Conservation (phyloP, 2,329 filamentous ascomycete species). For the Sporothrix pallida region DNA sequence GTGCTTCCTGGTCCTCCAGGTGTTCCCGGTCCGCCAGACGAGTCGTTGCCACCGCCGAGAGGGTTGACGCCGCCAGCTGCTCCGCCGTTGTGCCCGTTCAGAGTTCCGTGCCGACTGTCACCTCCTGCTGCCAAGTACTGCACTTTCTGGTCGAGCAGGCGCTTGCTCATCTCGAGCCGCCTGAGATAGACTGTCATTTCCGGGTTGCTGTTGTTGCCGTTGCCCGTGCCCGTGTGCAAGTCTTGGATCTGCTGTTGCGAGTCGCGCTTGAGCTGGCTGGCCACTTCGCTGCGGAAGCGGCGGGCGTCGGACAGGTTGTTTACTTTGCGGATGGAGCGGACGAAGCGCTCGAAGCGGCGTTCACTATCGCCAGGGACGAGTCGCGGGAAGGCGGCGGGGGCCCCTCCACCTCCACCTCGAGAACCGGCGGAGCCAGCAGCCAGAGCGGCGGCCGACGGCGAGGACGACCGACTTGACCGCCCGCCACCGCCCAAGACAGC, state of each 20-base stretch:
- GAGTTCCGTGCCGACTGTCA: slow-evolving; percentile 49
- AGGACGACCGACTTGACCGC: slow-evolving; percentile 46
- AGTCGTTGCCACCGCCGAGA: slow-evolving; percentile 8
- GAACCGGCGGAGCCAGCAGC: background rate
- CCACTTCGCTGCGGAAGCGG: slow-evolving; percentile 87
- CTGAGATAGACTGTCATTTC: slow-evolving; percentile 82
- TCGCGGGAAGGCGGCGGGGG: slow-evolving; percentile 68
- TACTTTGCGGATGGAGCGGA: slow-evolving; percentile 89
- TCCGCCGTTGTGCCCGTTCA: background rate
- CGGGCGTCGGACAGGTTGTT: slow-evolving; percentile 92
- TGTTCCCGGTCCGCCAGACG: slow-evolving; percentile 1
- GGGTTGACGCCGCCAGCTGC: background rate
- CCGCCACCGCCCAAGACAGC: slow-evolving; percentile 40
- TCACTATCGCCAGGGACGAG: slow-evolving; percentile 84
- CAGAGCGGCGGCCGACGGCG: background rate
- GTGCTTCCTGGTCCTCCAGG: background rate
- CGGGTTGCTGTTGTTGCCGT: slow-evolving; percentile 55
- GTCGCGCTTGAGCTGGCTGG: slow-evolving; percentile 89
- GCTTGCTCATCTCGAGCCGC: slow-evolving; percentile 88
- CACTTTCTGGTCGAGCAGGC: slow-evolving; percentile 87
- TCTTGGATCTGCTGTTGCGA: slow-evolving; percentile 65
- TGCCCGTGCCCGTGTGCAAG: slow-evolving; percentile 22
- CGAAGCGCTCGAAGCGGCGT: slow-evolving; percentile 92
- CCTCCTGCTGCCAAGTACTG: slow-evolving; percentile 75
- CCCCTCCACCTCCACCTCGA: background rate